phyloP scores from a whole-genome alignment of 371 early-diverging fungal genomes.

The Mucor irregularis region DNA sequence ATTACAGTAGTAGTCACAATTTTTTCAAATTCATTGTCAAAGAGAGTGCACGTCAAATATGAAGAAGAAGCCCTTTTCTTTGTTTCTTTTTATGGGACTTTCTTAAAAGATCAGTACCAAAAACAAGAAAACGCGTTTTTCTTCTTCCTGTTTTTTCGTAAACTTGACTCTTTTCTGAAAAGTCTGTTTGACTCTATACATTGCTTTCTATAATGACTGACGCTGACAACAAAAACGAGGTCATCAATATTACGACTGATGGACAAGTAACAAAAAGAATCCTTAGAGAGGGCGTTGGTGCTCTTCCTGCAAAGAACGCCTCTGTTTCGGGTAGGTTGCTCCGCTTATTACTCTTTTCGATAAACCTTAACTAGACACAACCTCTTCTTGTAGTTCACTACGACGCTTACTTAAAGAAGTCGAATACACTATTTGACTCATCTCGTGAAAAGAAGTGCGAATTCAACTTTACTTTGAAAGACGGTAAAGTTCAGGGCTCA shows the following conservation, averaged over 20 bases:
- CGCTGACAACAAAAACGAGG: neutral
- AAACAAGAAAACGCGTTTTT: neutral
- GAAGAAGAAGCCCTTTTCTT: too few relatives aligned
- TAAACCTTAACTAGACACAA: too few relatives aligned
- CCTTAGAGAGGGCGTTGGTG: conserved; percentile 27
- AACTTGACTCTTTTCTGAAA: too few relatives aligned
- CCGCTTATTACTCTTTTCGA: neutral
- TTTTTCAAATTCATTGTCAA: too few relatives aligned
- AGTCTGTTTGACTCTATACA: too few relatives aligned
- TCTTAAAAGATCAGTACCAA: too few relatives aligned
- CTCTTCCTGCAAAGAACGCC: conserved; percentile 17
- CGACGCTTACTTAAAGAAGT: conserved; percentile 25
- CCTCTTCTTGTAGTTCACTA: conserved; percentile 38
- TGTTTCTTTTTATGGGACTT: too few relatives aligned
- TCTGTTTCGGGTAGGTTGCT: conserved; percentile 26
- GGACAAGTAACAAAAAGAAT: conserved; percentile 42
- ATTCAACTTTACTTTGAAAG: conserved; percentile 16
- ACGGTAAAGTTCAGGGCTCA: too few relatives aligned
- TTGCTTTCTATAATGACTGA: neutral
- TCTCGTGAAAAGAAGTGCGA: conserved; percentile 28
- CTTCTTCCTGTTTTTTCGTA: too few relatives aligned
- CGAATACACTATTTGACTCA: conserved; percentile 36
- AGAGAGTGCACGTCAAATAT: too few relatives aligned
- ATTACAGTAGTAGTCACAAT: too few relatives aligned
- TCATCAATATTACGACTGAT: conserved; percentile 30